phyloP scores from a whole-genome alignment of 1,139 yeast species.

The Hyphopichia burtonii region DNA sequence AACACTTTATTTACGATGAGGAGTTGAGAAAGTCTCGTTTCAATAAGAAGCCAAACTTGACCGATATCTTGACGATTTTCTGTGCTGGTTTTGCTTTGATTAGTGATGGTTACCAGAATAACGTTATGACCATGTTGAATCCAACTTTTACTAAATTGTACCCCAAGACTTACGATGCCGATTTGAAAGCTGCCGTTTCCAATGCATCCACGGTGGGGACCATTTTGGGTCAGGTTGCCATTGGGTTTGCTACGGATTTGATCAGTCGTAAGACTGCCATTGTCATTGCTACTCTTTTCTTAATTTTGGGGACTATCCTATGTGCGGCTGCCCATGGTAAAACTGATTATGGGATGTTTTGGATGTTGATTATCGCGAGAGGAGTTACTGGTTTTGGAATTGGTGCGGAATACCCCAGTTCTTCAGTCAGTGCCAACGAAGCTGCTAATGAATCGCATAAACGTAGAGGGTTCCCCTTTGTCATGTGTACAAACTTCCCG shows the following conservation, averaged over 20 bases:
- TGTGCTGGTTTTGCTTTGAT: constrained; percentile 53
- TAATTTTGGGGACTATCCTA: constrained; percentile 44
- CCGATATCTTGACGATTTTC: constrained; percentile 35
- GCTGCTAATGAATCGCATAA: constrained; percentile 65
- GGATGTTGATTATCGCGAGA: constrained; percentile 70
- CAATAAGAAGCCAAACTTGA: constrained; percentile 23
- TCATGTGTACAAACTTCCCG: constrained; percentile 70
- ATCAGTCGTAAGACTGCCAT: constrained; percentile 50
- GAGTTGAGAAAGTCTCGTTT: constrained; percentile 33
- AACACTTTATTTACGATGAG: constrained; percentile 31
- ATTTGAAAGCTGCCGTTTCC: constrained; percentile 47
- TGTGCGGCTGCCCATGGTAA: constrained; percentile 52
- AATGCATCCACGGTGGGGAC: constrained; percentile 51
- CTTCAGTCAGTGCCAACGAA: constrained; percentile 68
- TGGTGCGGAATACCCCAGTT: constrained; percentile 77
- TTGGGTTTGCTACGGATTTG: constrained; percentile 47
- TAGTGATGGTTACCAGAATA: constrained; percentile 54
- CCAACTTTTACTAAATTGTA: constrained; percentile 32
- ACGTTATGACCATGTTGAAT: constrained; percentile 49
- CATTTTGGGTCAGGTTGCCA: constrained; percentile 47
- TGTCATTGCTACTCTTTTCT: constrained; percentile 42
- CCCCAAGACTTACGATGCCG: constrained; percentile 30
- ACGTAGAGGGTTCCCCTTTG: constrained; percentile 63
- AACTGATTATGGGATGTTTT: constrained; percentile 48
- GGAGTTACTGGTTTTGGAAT: constrained; percentile 74